Conservation (phyloP, 2,329 filamentous ascomycete species). For the Cercospora canescens region DNA sequence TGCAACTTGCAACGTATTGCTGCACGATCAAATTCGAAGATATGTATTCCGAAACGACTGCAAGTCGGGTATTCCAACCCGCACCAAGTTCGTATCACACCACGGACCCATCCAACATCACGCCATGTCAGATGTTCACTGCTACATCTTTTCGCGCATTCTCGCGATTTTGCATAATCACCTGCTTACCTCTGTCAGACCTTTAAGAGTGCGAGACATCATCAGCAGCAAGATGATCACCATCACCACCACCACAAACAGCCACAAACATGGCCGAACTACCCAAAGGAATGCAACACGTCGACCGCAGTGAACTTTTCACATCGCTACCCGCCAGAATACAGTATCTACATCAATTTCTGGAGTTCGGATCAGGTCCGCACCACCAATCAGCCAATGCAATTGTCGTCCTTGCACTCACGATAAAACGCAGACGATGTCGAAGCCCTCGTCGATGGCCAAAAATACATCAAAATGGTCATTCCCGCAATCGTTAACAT, state of each 20-base stretch:
- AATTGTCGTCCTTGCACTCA: neutral
- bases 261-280: neutral
- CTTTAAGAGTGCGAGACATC: neutral
- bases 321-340: neutral
- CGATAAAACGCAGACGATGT: neutral
- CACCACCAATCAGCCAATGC: neutral
- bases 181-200: neutral
- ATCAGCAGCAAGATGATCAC: neutral
- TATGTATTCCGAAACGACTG: neutral
- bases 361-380: neutral
- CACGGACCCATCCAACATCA: neutral
- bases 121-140: neutral
- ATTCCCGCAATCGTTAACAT: slow-evolving; percentile 83
- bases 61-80: neutral
- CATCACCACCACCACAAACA: neutral
- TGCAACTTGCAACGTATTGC: neutral
- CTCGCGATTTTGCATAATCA: neutral
- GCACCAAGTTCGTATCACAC: neutral
- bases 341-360: neutral
- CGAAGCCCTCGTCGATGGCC: slow-evolving; percentile 66
- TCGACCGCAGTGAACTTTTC: neutral
- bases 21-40: neutral
- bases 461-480: slow-evolving; percentile 77
- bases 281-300: neutral
- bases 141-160: neutral